These are phyloP conservation scores for Nitzschia inconspicua DNA, from an alignment of 108 stramenopile genomes.

Conservation along the genomic window DNA sequence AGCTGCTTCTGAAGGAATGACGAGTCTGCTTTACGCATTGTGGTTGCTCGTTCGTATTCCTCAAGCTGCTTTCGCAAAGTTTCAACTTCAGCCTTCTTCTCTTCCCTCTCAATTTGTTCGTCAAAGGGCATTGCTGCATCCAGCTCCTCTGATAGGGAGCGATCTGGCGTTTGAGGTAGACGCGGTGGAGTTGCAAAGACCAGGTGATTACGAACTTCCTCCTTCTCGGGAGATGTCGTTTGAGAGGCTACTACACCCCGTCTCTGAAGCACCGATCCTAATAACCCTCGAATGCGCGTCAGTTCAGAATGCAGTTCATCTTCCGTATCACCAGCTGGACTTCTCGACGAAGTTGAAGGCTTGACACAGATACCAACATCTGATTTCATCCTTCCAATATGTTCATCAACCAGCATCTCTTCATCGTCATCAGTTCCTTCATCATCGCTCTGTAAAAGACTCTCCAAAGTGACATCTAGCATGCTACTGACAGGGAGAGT, in stretches of 20 bases:
- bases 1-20: slow-evolving; percentile 68
- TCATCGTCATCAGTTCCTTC: slow-evolving; percentile 41
- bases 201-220: slow-evolving; percentile 4
- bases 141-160: slow-evolving; percentile 4
- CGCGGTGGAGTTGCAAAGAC: slow-evolving; percentile 13
- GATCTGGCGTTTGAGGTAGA: neutral
- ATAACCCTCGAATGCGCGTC: slow-evolving; percentile 68
- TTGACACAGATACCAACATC: slow-evolving; percentile 93
- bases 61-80: slow-evolving; percentile 60
- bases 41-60: slow-evolving; percentile 55
- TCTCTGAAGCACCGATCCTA: slow-evolving; percentile 71
- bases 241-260: slow-evolving; percentile 20
- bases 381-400: slow-evolving; percentile 53
- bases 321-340: slow-evolving; percentile 75
- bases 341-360: slow-evolving; percentile 85
- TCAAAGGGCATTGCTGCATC: neutral
- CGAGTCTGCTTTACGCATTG: slow-evolving; percentile 68
- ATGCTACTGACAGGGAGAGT: neutral
- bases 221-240: neutral
- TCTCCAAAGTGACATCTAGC: slow-evolving; percentile 7
- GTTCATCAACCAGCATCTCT: slow-evolving; percentile 25
- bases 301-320: slow-evolving; percentile 55
- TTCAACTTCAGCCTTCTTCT: slow-evolving; percentile 55
- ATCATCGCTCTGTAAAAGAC: slow-evolving; percentile 15
- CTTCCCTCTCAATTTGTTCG: slow-evolving; percentile 9